A percentile compares a stretch with the other conserved stretches of the same genome.
These are phyloP conservation scores for Fusarium musae DNA, from an alignment of 2,329 filamentous ascomycete species.

Conservation along the genomic window DNA sequence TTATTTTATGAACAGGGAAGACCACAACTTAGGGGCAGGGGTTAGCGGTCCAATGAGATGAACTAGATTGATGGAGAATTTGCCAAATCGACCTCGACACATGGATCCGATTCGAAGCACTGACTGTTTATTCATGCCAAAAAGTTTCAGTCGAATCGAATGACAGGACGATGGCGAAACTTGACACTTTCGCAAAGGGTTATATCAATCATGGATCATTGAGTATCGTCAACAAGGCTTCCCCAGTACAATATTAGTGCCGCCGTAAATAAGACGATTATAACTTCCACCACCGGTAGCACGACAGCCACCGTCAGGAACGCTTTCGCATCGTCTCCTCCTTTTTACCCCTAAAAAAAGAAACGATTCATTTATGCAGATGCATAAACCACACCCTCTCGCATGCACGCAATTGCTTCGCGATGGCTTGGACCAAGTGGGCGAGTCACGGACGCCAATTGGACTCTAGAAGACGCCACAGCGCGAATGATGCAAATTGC, in stretches of 20 bases:
- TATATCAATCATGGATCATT: neutral
- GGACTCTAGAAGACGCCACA: conserved; percentile 29
- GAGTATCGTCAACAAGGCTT: neutral
- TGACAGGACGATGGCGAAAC: conserved; percentile 8
- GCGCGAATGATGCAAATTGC: conserved; percentile 23
- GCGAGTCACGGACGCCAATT: neutral
- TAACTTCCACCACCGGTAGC: neutral
- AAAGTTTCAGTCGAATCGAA: conserved; percentile 1
- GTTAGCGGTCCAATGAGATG: neutral
- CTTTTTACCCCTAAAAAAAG: conserved; percentile 1
- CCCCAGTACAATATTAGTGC: neutral
- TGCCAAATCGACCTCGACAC: neutral
- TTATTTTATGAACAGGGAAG: conserved; percentile 5
- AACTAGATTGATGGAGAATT: neutral
- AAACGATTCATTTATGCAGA: conserved; percentile 3
- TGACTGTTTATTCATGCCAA: neutral
- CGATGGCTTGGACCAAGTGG: conserved; percentile 18
- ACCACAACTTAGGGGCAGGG: conserved; percentile 2
- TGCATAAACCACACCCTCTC: conserved; percentile 10
- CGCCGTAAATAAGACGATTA: neutral
- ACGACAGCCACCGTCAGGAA: conserved; percentile 1
- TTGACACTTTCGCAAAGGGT: conserved; percentile 12
- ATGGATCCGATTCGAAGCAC: conserved; percentile 5
- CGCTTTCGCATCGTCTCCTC: neutral
- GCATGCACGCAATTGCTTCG: neutral